Evolutionary conservation across 208 protist species (phyloP).

Genomic region (Leishmania gerbilli): DNA sequence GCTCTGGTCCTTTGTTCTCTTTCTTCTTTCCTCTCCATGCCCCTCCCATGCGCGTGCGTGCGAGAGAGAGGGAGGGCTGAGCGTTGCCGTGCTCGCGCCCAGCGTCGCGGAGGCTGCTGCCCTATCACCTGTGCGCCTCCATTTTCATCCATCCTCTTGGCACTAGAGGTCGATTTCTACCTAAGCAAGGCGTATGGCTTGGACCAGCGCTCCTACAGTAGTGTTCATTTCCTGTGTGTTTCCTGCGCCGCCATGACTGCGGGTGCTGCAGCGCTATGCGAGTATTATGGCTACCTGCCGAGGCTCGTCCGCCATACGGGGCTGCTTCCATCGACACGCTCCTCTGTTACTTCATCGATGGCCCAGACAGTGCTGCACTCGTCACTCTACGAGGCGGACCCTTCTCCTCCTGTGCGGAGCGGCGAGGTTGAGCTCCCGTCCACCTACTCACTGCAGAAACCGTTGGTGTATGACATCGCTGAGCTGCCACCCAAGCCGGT

Average conservation of each 20-base stretch:
- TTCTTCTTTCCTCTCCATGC: not conserved
- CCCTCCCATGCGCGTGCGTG: not conserved
- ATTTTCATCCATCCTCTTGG: not conserved
- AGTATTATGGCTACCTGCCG: conserved; percentile 51
- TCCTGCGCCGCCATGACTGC: not conserved
- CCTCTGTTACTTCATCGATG: not conserved
- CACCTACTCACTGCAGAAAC: conserved; percentile 26
- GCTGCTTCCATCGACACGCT: not conserved
- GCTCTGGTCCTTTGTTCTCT: not conserved
- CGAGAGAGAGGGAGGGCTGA: not conserved
- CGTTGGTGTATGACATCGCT: conserved; percentile 12
- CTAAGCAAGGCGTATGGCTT: not conserved
- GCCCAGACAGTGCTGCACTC: not conserved
- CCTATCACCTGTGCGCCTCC: not conserved
- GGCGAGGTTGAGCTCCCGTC: not conserved
- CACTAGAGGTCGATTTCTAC: not conserved
- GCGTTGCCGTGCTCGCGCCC: not conserved
- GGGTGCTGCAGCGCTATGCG: conserved; percentile 21
- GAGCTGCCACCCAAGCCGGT: conserved; percentile 32
- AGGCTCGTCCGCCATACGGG: conserved; percentile 24
- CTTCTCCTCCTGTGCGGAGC: not conserved
- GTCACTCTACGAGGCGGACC: not conserved
- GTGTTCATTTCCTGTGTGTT: not conserved
- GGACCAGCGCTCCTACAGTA: not conserved
- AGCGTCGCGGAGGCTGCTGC: not conserved